phyloP scores from a whole-genome alignment of 345 rosid species.

The Aquilaria malaccensis region DNA sequence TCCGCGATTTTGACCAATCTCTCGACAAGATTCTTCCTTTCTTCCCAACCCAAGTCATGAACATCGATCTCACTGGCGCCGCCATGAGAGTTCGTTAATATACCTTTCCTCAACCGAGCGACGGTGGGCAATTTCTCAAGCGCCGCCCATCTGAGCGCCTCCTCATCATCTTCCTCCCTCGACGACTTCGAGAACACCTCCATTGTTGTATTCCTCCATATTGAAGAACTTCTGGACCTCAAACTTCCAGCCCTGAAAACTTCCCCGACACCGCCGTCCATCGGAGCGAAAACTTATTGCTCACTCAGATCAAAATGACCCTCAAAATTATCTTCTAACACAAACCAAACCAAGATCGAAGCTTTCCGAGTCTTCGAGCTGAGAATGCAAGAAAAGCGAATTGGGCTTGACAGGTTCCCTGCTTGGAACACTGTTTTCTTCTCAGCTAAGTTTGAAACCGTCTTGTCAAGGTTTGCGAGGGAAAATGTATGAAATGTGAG shows the following conservation, averaged over 20 bases:
- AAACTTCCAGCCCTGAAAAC: conserved; percentile 24
- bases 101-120: conserved; percentile 36
- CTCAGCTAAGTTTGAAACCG: too few relatives aligned
- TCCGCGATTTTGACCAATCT: conserved; percentile 23
- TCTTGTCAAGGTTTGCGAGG: too few relatives aligned
- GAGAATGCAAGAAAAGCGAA: too few relatives aligned
- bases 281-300: neutral
- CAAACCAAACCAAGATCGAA: too few relatives aligned
- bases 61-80: conserved; percentile 19
- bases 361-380: too few relatives aligned
- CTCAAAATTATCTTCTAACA: too few relatives aligned
- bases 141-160: conserved; percentile 49
- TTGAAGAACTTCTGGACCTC: conserved; percentile 13
- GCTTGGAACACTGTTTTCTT: too few relatives aligned
- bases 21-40: conserved; percentile 24
- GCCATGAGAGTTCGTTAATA: conserved; percentile 18
- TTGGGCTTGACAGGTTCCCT: too few relatives aligned
- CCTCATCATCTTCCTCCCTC: conserved; percentile 59
- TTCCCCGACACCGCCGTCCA: conserved; percentile 31
- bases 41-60: conserved; percentile 13
- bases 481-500: too few relatives aligned
- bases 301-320: too few relatives aligned
- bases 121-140: conserved; percentile 42
- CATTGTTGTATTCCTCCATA: conserved; percentile 28
- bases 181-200: conserved; percentile 54